Evolutionary conservation across 805 yeast genomes (phyloP), one percentile per base, ranked within the genome.

Genomic region (Wickerhamiella vanderwaltii): DNA sequence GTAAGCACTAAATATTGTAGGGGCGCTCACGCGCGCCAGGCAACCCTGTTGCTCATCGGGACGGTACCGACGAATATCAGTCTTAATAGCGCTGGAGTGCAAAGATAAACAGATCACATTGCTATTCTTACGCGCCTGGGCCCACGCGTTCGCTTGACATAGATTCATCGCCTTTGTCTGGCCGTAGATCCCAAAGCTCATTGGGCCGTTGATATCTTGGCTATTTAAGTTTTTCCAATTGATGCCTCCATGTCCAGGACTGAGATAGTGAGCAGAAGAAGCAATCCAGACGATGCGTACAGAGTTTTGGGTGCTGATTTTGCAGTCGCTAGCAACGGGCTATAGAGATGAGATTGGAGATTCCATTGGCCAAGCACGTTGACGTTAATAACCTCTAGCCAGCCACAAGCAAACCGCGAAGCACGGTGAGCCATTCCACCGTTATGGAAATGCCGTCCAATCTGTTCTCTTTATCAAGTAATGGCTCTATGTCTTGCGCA

Each of bases 311-410:
- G 50, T 7, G 56, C 51, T 2, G 43, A 42, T 23, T 53, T 46
- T 1, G 66, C 61, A 1, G 72, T 58, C 12, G 55, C 48, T 18
- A 59, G 43, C 17, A 72, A 44, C 2, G 67, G 43, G 4, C 67
- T 67, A 22, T 37, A 35, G 17, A 53, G 28, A 23, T 41, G 36
- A 39, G 57, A 55, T 44, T 68, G 65, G 18, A 72, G 52, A 17
- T 69, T 49, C 33, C 62, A 67, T 23, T 69, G 71, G 4, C 69
- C 73, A 6, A 73, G 46, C 5, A 53, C 65, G 49, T 71, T 72
- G 41, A 69, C 60, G 41, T 66, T 70, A 18, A 64, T 41, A 38
- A 70, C 72, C 41, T 60, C 65, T 15, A 48, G 39, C 6, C 29
- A 29, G 3, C 46, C 48, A 35, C 37, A 41, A 2, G 46, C n/a